phyloP scores from a whole-genome alignment of 768 basidiomycete species.

The Clavaria fumosa region DNA sequence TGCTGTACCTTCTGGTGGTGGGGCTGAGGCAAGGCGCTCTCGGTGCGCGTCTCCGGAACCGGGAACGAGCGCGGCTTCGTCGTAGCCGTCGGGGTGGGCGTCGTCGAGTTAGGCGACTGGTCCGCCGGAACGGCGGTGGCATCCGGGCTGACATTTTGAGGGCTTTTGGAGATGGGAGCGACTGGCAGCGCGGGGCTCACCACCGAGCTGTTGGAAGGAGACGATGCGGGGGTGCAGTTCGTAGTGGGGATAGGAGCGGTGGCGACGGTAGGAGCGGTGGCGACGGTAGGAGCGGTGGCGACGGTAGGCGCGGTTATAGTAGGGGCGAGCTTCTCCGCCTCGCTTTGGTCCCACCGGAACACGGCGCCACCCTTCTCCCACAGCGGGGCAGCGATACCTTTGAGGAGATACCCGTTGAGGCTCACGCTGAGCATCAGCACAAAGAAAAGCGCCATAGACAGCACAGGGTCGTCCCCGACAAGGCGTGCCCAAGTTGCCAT shows the following conservation, averaged over 20 bases:
- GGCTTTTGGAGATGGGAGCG: conserved; percentile 38
- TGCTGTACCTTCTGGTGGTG: conserved; percentile 9
- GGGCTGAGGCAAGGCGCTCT: too few relatives aligned
- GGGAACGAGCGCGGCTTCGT: not conserved
- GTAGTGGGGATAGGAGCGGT: conserved; percentile 43
- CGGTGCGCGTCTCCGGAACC: too few relatives aligned
- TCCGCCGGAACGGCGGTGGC: not conserved
- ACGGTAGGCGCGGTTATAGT: conserved; percentile 9
- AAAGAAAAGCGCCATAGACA: conserved; percentile 91
- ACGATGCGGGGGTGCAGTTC: too few relatives aligned
- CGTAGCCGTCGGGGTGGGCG: not conserved
- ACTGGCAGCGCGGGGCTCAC: conserved; percentile 35
- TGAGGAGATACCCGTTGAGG: conserved; percentile 87
- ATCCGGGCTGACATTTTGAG: too few relatives aligned
- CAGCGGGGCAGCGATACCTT: conserved; percentile 56
- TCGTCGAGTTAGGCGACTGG: not conserved
- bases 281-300: conserved; percentile 10
- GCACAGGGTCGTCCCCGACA: conserved; percentile 86
- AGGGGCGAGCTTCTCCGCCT: not conserved
- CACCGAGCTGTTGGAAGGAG: not conserved
- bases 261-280: conserved; percentile 10
- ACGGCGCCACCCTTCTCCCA: conserved; percentile 16
- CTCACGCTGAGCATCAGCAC: conserved; percentile 73
- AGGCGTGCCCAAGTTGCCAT: conserved; percentile 83
- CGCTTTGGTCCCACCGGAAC: conserved; percentile 7